Evolutionary conservation across 1,139 yeast genomes (phyloP).

Genomic region (Ashbya aceris): DNA sequence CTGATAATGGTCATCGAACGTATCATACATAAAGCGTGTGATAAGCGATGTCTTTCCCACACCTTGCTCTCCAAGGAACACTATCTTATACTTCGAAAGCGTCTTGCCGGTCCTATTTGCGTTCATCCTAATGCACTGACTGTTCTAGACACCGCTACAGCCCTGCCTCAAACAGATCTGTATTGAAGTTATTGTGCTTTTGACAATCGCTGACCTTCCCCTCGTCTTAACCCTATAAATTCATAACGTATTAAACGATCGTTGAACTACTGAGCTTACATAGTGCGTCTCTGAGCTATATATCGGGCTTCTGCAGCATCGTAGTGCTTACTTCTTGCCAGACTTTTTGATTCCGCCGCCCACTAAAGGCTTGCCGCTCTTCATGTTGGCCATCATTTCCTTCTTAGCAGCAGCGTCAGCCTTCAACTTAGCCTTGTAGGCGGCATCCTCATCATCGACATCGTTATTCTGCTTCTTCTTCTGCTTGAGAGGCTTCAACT

Average conservation of each 20-base stretch:
- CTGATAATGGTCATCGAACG: constrained; percentile 88
- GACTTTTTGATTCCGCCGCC: constrained; percentile 96
- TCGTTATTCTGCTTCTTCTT: constrained; percentile 58
- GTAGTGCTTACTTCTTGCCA: constrained; percentile 42
- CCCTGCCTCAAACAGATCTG: not conserved
- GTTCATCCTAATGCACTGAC: constrained; percentile 9
- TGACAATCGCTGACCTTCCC: no score
- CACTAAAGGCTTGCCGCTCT: constrained; percentile 81
- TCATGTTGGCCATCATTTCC: constrained; percentile 79
- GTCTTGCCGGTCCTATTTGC: constrained; percentile 25
- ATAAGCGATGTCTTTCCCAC: constrained; percentile 93
- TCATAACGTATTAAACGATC: no score
- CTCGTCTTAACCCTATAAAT: no score
- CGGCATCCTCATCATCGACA: constrained; percentile 84
- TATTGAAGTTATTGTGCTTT: no score
- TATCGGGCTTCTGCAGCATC: no score
- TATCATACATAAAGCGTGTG: constrained; percentile 94
- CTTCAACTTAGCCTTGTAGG: constrained; percentile 88
- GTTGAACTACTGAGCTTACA: no score
- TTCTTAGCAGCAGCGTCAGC: constrained; percentile 91
- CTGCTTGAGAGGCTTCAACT: constrained; percentile 41
- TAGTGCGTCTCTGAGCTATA: no score
- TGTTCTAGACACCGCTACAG: not conserved
- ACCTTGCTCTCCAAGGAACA: constrained; percentile 94
- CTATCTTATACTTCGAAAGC: constrained; percentile 75